Conservation (phyloP, 345 rosid species). For the Rubroshorea leprosula region DNA sequence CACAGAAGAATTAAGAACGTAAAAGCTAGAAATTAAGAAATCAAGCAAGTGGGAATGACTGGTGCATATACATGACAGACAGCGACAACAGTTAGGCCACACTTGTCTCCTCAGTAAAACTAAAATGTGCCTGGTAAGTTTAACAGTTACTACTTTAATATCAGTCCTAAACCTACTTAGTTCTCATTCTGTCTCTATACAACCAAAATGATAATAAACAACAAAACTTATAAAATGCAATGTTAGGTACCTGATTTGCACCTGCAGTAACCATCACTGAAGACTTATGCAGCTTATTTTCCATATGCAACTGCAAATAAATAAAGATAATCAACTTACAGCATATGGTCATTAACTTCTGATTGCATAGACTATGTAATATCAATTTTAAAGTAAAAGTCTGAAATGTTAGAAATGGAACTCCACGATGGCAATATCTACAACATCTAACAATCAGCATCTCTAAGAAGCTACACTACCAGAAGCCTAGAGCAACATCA, state of each 20-base stretch:
- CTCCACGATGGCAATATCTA: not conserved
- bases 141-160: not conserved
- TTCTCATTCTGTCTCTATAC: not conserved
- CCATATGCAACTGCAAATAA: conserved; percentile 49
- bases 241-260: conserved; percentile 77
- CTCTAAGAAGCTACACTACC: too few relatives aligned
- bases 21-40: too few relatives aligned
- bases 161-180: too few relatives aligned
- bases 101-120: too few relatives aligned
- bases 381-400: not conserved
- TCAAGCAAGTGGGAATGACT: too few relatives aligned
- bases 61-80: too few relatives aligned
- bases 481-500: not conserved
- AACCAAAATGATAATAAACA: conserved; percentile 6
- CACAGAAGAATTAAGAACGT: too few relatives aligned
- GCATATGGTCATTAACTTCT: not conserved
- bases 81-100: too few relatives aligned
- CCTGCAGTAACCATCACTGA: conserved; percentile 95
- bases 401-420: not conserved
- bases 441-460: not conserved
- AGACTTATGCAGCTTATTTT: conserved; percentile 71
- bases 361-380: conserved; percentile 4
- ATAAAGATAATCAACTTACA: conserved; percentile 10
- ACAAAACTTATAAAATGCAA: not conserved
- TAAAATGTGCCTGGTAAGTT: not conserved